Percentiles rank a stretch among this genome's conserved stretches.
These are phyloP conservation scores for Alternaria sp. DNA, from an alignment of 2,329 filamentous ascomycete species.

Conservation along the genomic window DNA sequence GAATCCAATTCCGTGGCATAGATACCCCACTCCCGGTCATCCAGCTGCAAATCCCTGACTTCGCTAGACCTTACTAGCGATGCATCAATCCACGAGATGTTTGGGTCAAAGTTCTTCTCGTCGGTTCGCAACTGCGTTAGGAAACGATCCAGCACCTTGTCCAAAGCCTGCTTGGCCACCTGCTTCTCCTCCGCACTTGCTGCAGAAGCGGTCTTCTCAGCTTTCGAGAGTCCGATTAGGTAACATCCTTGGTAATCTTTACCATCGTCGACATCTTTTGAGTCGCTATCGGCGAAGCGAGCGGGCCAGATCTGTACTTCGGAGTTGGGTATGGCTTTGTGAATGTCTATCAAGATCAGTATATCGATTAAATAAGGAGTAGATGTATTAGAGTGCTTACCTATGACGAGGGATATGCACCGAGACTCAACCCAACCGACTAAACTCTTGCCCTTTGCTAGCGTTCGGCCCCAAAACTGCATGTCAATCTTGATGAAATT, in stretches of 20 bases:
- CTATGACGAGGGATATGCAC: slow-evolving; percentile 65
- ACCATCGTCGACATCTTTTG: slow-evolving; percentile 23
- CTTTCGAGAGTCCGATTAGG: slow-evolving; percentile 63
- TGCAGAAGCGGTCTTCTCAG: neutral
- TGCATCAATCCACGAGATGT: slow-evolving; percentile 46
- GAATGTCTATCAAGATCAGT: slow-evolving; percentile 59
- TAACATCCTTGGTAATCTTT: slow-evolving; percentile 68
- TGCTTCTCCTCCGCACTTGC: slow-evolving; percentile 51
- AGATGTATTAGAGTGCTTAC: slow-evolving; percentile 50
- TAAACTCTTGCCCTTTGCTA: slow-evolving; percentile 62
- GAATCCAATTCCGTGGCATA: slow-evolving; percentile 55
- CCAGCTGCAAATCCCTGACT: slow-evolving; percentile 53
- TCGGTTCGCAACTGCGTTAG: slow-evolving; percentile 44
- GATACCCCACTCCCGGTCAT: slow-evolving; percentile 61
- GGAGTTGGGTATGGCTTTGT: slow-evolving; percentile 61
- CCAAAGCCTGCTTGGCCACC: slow-evolving; percentile 55
- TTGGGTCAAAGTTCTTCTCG: slow-evolving; percentile 48
- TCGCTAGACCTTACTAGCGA: slow-evolving; percentile 47
- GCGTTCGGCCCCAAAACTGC: slow-evolving; percentile 70
- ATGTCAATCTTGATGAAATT: slow-evolving; percentile 68
- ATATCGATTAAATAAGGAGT: neutral
- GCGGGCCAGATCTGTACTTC: slow-evolving; percentile 69
- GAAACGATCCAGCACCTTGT: slow-evolving; percentile 46
- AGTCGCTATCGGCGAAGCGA: slow-evolving; percentile 57
- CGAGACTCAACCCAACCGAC: slow-evolving; percentile 71